Conservation (phyloP, 2,329 filamentous ascomycete genomes). For the Colletotrichum liaoningense region DNA sequence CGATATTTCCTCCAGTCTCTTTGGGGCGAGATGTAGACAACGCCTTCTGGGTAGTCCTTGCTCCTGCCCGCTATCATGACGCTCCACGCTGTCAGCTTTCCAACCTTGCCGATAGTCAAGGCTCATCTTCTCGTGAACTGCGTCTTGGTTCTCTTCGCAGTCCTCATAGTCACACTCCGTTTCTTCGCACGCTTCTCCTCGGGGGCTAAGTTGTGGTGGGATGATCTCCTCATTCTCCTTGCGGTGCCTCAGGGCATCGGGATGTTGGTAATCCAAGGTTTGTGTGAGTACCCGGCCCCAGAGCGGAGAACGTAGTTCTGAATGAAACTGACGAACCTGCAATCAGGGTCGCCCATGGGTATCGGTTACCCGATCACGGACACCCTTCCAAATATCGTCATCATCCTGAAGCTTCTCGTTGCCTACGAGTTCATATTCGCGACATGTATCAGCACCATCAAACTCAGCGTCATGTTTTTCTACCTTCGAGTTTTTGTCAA, state of each 20-base stretch:
- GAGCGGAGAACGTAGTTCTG: background rate
- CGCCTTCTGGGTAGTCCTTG: background rate
- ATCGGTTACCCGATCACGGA: constrained; percentile 40
- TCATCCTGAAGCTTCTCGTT: constrained; percentile 47
- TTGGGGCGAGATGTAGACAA: background rate
- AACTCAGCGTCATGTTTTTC: constrained; percentile 53
- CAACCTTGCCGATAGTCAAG: constrained; percentile 39
- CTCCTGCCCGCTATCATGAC: background rate
- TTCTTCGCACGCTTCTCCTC: constrained; percentile 40
- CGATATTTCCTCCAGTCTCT: background rate
- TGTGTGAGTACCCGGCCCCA: constrained; percentile 41
- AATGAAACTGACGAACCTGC: constrained; percentile 17
- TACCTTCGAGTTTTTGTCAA: constrained; percentile 53
- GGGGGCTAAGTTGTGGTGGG: constrained; percentile 44
- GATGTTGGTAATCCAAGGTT: constrained; percentile 44
- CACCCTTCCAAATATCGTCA: constrained; percentile 39
- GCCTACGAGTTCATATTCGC: constrained; percentile 51
- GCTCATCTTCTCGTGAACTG: constrained; percentile 42
- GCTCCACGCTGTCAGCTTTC: constrained; percentile 28
- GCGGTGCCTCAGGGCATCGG: constrained; percentile 45
- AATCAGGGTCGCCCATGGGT: constrained; percentile 37
- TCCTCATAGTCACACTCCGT: constrained; percentile 41
- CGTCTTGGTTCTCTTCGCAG: constrained; percentile 37
- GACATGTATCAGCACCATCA: constrained; percentile 48
- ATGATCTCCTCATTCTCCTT: constrained; percentile 50